phyloP scores from a whole-genome alignment of 2,329 filamentous ascomycete species.

The Periconia sp. region DNA sequence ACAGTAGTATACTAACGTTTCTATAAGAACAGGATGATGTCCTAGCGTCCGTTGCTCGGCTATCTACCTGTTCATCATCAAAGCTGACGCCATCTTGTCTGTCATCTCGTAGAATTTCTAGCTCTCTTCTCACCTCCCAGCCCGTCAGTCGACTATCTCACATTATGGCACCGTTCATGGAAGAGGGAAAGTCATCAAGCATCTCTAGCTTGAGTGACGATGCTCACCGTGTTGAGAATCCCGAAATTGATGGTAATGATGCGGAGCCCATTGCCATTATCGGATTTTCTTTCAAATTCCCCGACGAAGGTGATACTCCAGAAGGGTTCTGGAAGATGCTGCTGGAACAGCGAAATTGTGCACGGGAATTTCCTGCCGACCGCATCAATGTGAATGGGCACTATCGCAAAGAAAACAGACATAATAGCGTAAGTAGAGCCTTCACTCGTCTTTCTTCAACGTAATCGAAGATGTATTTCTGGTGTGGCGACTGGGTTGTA shows the following conservation, averaged over 20 bases:
- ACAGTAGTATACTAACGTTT: too few relatives aligned
- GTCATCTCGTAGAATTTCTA: too few relatives aligned
- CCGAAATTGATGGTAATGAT: background rate
- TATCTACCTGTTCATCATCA: too few relatives aligned
- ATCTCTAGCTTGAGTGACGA: background rate
- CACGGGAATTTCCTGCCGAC: conserved; percentile 5
- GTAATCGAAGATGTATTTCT: conserved; percentile 6
- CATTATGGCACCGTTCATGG: background rate
- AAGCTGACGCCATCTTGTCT: too few relatives aligned
- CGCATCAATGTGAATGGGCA: conserved; percentile 8
- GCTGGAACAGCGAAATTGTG: background rate
- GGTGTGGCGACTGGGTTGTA: conserved; percentile 22
- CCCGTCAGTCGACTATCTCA: too few relatives aligned
- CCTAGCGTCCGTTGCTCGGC: too few relatives aligned
- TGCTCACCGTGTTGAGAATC: background rate
- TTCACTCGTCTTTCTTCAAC: background rate
- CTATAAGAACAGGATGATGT: too few relatives aligned
- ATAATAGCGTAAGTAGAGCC: background rate
- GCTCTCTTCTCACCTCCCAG: too few relatives aligned
- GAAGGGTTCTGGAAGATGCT: conserved; percentile 11
- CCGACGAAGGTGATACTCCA: conserved; percentile 5
- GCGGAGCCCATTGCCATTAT: conserved; percentile 13
- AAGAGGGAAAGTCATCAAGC: background rate
- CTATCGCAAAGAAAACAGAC: conserved; percentile 6
- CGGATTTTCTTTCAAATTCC: conserved; percentile 10